A percentile compares a stretch with the other conserved stretches of the same genome.
These are phyloP conservation scores for Neocucurbitaria cava DNA, from an alignment of 2,329 filamentous ascomycete species.

Conservation along the genomic window DNA sequence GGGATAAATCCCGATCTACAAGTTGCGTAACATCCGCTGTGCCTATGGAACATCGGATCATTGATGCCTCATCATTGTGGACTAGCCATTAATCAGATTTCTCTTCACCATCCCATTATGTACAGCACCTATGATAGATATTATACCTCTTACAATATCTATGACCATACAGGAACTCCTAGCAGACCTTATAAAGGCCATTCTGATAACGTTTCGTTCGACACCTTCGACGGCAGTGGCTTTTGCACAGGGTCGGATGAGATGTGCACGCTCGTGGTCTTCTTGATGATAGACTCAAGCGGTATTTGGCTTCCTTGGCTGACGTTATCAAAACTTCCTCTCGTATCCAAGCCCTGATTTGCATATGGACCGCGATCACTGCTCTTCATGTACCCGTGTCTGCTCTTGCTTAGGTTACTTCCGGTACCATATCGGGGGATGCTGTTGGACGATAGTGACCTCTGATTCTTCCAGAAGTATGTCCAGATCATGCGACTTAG, in stretches of 20 bases:
- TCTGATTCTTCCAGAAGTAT: conserved; percentile 7
- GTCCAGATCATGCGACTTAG: conserved; percentile 17
- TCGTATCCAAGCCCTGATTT: conserved; percentile 5
- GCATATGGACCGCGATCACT: conserved; percentile 1
- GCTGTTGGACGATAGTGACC: background rate
- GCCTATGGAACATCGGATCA: too few relatives aligned
- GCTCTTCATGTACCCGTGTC: conserved; percentile 9
- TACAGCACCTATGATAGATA: too few relatives aligned
- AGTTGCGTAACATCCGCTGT: too few relatives aligned
- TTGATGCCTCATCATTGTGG: too few relatives aligned
- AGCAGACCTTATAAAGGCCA: background rate
- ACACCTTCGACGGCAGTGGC: background rate
- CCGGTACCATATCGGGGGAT: conserved; percentile 11
- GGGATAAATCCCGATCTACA: too few relatives aligned
- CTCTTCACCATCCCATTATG: too few relatives aligned
- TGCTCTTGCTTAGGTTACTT: conserved; percentile 6
- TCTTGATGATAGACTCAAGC: conserved; percentile 13
- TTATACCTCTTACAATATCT: too few relatives aligned
- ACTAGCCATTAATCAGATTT: too few relatives aligned
- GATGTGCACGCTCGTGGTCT: conserved; percentile 13
- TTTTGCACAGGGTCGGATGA: background rate
- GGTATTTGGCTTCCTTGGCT: conserved; percentile 16
- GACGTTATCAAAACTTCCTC: conserved; percentile 10
- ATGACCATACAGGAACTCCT: background rate
- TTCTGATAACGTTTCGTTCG: background rate